Conservation (phyloP, 257 asterid species). For the Solanum phureja region DNA sequence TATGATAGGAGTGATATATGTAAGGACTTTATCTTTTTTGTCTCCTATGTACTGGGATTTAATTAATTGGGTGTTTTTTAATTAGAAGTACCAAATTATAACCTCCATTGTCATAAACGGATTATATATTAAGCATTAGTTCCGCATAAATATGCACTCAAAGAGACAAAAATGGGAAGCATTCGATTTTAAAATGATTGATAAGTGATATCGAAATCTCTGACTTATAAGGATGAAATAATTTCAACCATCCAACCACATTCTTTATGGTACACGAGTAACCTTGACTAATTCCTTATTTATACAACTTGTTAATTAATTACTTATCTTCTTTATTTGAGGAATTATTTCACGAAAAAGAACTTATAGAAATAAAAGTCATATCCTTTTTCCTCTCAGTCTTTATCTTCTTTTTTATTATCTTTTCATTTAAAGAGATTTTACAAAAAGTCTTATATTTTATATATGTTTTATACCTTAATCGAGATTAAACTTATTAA, state of each 20-base stretch:
- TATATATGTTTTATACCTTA: too few species aligned
- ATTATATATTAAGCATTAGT: background rate
- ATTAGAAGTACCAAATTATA: background rate
- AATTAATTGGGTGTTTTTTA: background rate
- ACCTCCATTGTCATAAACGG: background rate
- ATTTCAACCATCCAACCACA: background rate
- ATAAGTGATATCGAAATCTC: rapidly evolving
- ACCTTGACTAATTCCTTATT: background rate
- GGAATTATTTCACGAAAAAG: background rate
- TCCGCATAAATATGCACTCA: background rate
- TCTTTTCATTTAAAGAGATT: background rate
- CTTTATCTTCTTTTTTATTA: too few species aligned
- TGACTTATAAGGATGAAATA: background rate
- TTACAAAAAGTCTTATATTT: too few species aligned
- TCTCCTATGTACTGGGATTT: background rate
- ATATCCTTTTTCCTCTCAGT: background rate
- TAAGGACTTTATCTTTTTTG: background rate
- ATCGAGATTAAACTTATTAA: rapidly evolving
- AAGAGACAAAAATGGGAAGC: background rate
- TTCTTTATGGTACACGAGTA: too few species aligned
- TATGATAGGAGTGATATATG: background rate
- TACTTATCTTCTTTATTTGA: background rate
- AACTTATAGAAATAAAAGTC: background rate
- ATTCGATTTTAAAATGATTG: background rate
- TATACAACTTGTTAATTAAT: background rate